Conservation (phyloP, 148 eudicot genomes). For the Pouteria glomerata region DNA sequence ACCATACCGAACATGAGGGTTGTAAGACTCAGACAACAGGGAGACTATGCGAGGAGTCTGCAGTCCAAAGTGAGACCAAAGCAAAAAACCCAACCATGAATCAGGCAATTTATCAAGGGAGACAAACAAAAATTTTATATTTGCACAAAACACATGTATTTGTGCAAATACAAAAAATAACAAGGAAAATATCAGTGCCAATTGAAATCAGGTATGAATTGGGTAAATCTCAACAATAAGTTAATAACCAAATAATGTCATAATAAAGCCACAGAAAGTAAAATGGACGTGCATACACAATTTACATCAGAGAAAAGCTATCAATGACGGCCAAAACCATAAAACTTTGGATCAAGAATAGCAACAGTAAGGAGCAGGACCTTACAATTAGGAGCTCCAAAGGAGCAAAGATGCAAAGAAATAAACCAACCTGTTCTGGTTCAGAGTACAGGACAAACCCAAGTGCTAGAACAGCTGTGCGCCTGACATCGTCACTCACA, state of each 20-base stretch:
- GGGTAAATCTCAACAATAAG: not conserved
- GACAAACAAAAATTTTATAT: not conserved
- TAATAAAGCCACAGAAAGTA: not conserved
- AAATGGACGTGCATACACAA: not conserved
- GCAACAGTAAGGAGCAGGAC: not conserved
- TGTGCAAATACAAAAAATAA: not conserved
- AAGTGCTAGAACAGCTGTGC: slow-evolving; percentile 96
- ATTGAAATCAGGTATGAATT: not conserved
- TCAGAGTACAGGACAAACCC: slow-evolving; percentile 93
- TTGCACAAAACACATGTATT: not conserved
- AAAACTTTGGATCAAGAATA: not conserved
- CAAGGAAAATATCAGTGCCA: not conserved
- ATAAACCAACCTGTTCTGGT: slow-evolving; percentile 85
- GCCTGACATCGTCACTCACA: slow-evolving; percentile 95
- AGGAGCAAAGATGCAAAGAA: not conserved
- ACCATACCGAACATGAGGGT: slow-evolving; percentile 98
- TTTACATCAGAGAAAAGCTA: not conserved
- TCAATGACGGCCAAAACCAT: not conserved
- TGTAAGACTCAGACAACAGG: slow-evolving; percentile 84
- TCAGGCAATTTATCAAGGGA: not conserved
- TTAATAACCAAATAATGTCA: not conserved
- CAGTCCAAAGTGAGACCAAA: slow-evolving; percentile 18
- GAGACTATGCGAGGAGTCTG: slow-evolving; percentile 97
- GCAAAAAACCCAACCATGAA: not conserved
- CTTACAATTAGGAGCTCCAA: not conserved